Percentiles rank a stretch among this genome's conserved stretches.
These are phyloP conservation scores for Pestalotiopsis sp. DNA, from an alignment of 2,329 filamentous ascomycete genomes.

Conservation along the genomic window DNA sequence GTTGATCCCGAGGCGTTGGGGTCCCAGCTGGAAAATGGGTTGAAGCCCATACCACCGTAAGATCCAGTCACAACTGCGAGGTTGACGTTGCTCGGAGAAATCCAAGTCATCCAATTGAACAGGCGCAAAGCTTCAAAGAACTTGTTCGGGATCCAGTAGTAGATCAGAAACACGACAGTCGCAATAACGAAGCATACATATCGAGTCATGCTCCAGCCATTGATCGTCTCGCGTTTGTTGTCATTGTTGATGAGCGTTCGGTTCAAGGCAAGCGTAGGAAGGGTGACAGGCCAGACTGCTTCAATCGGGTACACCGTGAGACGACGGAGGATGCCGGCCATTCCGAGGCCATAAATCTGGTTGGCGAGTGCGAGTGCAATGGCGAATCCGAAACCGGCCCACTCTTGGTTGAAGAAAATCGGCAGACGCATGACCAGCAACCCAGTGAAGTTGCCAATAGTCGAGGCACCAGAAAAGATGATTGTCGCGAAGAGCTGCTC, in stretches of 20 bases:
- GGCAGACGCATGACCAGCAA: conserved; percentile 50
- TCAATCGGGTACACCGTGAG: conserved; percentile 28
- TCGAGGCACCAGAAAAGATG: conserved; percentile 59
- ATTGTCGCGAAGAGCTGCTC: conserved; percentile 60
- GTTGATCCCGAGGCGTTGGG: conserved; percentile 33
- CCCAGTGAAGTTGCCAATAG: conserved; percentile 45
- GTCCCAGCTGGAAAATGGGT: conserved; percentile 32
- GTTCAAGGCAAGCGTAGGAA: conserved; percentile 47
- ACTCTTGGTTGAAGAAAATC: conserved; percentile 51
- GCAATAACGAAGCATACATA: conserved; percentile 44
- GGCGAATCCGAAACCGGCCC: conserved; percentile 49
- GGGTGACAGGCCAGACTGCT: conserved; percentile 45
- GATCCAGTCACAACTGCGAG: conserved; percentile 13
- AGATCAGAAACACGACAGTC: conserved; percentile 47
- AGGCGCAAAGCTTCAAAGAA: conserved; percentile 42
- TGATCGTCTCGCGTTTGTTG: conserved; percentile 36
- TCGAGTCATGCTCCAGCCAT: conserved; percentile 41
- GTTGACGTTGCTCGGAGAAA: conserved; percentile 34
- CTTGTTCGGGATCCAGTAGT: conserved; percentile 50
- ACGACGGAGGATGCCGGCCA: conserved; percentile 41
- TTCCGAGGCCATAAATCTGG: conserved; percentile 56
- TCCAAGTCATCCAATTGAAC: conserved; percentile 57
- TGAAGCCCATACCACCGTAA: conserved; percentile 33
- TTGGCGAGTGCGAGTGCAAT: conserved; percentile 51
- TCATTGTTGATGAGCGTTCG: conserved; percentile 44